A percentile compares a stretch with the other conserved stretches of the same genome.
phyloP scores from a whole-genome alignment of 2,329 filamentous ascomycete species.

The Zymoseptoria crescenta region DNA sequence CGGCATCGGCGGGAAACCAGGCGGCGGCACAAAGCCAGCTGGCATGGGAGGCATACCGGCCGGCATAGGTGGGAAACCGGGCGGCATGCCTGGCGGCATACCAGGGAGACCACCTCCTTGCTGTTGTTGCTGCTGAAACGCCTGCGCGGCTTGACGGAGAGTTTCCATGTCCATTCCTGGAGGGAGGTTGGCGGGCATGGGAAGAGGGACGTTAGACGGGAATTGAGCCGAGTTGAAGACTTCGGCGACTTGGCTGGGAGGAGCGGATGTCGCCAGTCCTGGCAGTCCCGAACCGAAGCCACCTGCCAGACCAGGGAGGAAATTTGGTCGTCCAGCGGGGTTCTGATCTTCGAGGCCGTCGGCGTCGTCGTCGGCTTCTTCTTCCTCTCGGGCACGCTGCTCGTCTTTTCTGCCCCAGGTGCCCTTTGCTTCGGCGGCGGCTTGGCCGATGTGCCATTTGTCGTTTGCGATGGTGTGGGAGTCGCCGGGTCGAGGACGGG shows the following conservation, averaged over 20 bases:
- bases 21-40: slow-evolving; percentile 32
- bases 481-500: slow-evolving; percentile 79
- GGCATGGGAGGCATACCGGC: slow-evolving; percentile 15
- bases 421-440: slow-evolving; percentile 87
- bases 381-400: slow-evolving; percentile 77
- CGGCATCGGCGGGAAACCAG: slow-evolving; percentile 20
- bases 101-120: slow-evolving; percentile 23
- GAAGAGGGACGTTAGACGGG: slow-evolving; percentile 20
- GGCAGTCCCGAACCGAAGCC: slow-evolving; percentile 35
- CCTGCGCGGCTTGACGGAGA: slow-evolving; percentile 25
- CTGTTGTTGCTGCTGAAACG: slow-evolving; percentile 21
- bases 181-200: slow-evolving; percentile 16
- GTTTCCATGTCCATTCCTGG: slow-evolving; percentile 27
- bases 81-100: slow-evolving; percentile 9
- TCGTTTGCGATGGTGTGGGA: slow-evolving; percentile 70
- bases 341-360: slow-evolving; percentile 90
- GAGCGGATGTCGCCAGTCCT: slow-evolving; percentile 9
- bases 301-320: slow-evolving; percentile 53
- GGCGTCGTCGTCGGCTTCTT: slow-evolving; percentile 90
- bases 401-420: slow-evolving; percentile 80
- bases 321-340: slow-evolving; percentile 54
- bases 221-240: slow-evolving; percentile 24
- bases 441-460: slow-evolving; percentile 89
- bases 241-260: slow-evolving; percentile 7
- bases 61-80: slow-evolving; percentile 16